Evolutionary conservation across 2,329 filamentous ascomycete genomes (phyloP), one percentile per base, ranked within the genome.

Genomic region (Thermothelomyces thermophilus): DNA sequence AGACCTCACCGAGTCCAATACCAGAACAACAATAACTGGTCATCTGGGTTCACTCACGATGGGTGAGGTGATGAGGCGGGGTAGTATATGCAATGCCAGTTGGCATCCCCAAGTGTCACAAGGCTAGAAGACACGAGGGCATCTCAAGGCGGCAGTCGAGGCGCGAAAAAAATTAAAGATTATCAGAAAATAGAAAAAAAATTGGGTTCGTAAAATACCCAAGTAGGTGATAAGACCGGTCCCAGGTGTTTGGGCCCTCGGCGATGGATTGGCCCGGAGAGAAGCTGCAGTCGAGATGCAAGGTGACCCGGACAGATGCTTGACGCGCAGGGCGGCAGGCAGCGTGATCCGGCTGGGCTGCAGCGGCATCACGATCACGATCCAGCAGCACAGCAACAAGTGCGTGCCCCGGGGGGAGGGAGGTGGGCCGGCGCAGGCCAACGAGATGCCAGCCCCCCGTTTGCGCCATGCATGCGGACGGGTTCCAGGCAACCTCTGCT

Each of bases 1-100:
- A 22, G 16, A 36, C 41, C 41, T 41, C 48, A 46, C 48, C 36
- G 48, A 41, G 48, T 42, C 42, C 48, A 50, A 50, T 36, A 5
- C 41, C 19, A 13, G 19, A n/a, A n/a, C 41, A 14, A 28, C 16
- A n/a, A 20, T 20, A 19, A 24, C 33, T 20, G 9, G 13, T 11
- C 24, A 11, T 22, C 24, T n/a, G 24, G 10, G 13, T 37, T 13
- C 11, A 14, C 19, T 11, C 3, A 22, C 8, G 17, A 14, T 14
- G 14, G 17, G 30, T 26, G 31, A 26, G 19, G 19, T n/a, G n/a
- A n/a, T n/a, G 20, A 16, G 34, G 31, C 31, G 39, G 11, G 26
- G 24, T 41, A 30, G 14, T 20, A 20, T 17, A 28, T 17, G 22
- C 34, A 13, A 17, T 42, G 39, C 46, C 46, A 48, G 37, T 43